Conservation (phyloP, 805 yeast species). For the Hanseniaspora thailandica region DNA sequence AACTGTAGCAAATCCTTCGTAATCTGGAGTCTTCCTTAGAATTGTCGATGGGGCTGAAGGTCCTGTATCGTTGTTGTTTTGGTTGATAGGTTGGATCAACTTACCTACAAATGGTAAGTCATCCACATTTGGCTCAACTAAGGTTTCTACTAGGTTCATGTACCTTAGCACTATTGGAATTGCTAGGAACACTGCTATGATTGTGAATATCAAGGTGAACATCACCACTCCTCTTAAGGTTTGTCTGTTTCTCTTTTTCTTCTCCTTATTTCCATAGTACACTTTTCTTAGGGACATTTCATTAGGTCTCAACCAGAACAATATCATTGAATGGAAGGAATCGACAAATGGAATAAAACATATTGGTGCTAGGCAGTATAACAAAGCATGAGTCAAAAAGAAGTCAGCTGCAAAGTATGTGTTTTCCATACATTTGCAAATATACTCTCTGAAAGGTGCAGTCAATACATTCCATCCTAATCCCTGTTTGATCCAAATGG, state of each 20-base stretch:
- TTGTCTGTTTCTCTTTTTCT: slow-evolving; percentile 32
- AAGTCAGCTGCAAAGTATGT: slow-evolving; percentile 59
- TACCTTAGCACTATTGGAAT: slow-evolving; percentile 37
- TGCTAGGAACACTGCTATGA: slow-evolving; percentile 34
- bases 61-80: slow-evolving; percentile 59
- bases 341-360: slow-evolving; percentile 53
- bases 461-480: slow-evolving; percentile 50
- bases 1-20: neutral
- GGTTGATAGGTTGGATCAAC: slow-evolving; percentile 47
- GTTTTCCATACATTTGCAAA: slow-evolving; percentile 54
- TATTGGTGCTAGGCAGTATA: slow-evolving; percentile 49
- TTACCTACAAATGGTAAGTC: slow-evolving; percentile 21
- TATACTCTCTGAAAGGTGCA: slow-evolving; percentile 53
- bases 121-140: neutral
- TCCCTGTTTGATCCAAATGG: slow-evolving; percentile 53
- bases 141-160: neutral
- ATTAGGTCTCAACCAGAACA: slow-evolving; percentile 57
- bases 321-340: slow-evolving; percentile 51
- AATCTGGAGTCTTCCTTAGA: neutral
- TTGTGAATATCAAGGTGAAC: slow-evolving; percentile 33
- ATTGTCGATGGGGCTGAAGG: slow-evolving; percentile 19
- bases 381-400: slow-evolving; percentile 44
- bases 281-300: slow-evolving; percentile 27
- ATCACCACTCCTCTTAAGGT: slow-evolving; percentile 38
- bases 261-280: slow-evolving; percentile 32